Evolutionary conservation across 2,329 filamentous ascomycete species (phyloP).

Genomic region (Xylariaceae sp.): DNA sequence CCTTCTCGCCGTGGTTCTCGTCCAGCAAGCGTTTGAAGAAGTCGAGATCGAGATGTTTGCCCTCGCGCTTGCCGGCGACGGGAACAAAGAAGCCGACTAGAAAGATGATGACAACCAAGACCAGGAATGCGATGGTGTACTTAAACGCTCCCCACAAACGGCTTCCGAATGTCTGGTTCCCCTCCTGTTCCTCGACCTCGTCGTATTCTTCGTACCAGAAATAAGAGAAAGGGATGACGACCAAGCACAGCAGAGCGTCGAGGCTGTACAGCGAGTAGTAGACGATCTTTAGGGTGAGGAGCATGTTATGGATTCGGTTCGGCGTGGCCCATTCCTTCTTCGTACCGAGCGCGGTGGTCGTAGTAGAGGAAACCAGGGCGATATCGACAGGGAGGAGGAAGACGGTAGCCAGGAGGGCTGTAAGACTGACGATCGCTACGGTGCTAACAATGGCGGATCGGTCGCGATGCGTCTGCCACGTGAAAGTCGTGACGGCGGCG

Average conservation of each 20-base stretch:
- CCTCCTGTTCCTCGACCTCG: constrained; percentile 77
- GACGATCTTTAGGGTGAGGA: constrained; percentile 75
- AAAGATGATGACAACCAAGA: constrained; percentile 77
- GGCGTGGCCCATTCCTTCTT: constrained; percentile 96
- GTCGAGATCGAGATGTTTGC: constrained; percentile 72
- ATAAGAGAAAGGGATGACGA: constrained; percentile 92
- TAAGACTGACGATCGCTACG: constrained; percentile 82
- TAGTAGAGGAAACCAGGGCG: constrained; percentile 86
- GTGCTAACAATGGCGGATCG: constrained; percentile 75
- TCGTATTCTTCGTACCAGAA: constrained; percentile 99
- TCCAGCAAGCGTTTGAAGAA: constrained; percentile 83
- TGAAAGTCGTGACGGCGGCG: constrained; percentile 79
- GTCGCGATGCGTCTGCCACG: constrained; percentile 85
- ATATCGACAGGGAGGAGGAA: constrained; percentile 92
- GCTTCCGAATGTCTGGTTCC: constrained; percentile 63
- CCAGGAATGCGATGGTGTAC: constrained; percentile 81
- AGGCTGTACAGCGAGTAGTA: constrained; percentile 93
- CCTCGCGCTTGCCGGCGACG: constrained; percentile 60
- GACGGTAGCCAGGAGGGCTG: constrained; percentile 82
- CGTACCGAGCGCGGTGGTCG: constrained; percentile 64
- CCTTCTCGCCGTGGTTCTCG: constrained; percentile 87
- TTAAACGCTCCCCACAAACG: constrained; percentile 81
- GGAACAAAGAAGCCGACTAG: constrained; percentile 92
- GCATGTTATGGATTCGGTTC: constrained; percentile 69
- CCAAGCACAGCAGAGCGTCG: constrained; percentile 80